These are phyloP conservation scores for Pythium brassicae DNA, from an alignment of 352 stramenopile genomes.

Conservation along the genomic window DNA sequence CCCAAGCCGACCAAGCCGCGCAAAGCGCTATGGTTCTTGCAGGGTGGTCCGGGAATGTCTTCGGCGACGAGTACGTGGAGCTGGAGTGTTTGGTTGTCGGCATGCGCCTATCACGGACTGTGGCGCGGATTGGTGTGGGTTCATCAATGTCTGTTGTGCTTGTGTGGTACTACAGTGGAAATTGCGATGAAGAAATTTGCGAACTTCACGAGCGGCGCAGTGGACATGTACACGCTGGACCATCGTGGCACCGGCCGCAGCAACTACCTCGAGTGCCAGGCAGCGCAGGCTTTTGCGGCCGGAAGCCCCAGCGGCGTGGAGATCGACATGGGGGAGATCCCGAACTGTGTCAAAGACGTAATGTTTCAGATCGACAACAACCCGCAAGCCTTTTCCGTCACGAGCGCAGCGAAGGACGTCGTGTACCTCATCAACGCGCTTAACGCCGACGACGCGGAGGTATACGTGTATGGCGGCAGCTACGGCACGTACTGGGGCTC, in stretches of 20 bases:
- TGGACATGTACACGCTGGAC: slow-evolving; percentile 16
- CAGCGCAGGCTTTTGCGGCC: slow-evolving; percentile 1
- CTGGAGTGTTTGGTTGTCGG: too few relatives aligned
- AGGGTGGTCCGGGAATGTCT: slow-evolving; percentile 17
- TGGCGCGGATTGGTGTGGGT: too few relatives aligned
- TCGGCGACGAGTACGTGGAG: slow-evolving; percentile 1
- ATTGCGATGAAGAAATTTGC: background rate
- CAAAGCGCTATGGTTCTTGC: slow-evolving; percentile 16
- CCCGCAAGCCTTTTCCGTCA: slow-evolving; percentile 52
- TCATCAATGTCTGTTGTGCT: too few relatives aligned
- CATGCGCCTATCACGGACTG: too few relatives aligned
- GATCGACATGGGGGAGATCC: background rate
- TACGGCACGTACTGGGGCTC: slow-evolving; percentile 21
- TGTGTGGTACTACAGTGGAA: background rate
- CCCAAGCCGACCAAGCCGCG: background rate
- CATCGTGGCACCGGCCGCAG: slow-evolving; percentile 11
- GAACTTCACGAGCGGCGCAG: background rate
- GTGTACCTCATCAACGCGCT: slow-evolving; percentile 2
- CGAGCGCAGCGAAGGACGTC: slow-evolving; percentile 12
- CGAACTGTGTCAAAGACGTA: slow-evolving; percentile 2
- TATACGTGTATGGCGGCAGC: slow-evolving; percentile 19
- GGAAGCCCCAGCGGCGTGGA: background rate
- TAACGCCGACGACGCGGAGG: background rate
- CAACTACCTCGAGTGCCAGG: slow-evolving; percentile 3
- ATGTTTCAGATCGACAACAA: slow-evolving; percentile 61